Base-by-base conservation (phyloP, 2,329 filamentous ascomycete species). In the Samsoniella hepiali region DNA sequence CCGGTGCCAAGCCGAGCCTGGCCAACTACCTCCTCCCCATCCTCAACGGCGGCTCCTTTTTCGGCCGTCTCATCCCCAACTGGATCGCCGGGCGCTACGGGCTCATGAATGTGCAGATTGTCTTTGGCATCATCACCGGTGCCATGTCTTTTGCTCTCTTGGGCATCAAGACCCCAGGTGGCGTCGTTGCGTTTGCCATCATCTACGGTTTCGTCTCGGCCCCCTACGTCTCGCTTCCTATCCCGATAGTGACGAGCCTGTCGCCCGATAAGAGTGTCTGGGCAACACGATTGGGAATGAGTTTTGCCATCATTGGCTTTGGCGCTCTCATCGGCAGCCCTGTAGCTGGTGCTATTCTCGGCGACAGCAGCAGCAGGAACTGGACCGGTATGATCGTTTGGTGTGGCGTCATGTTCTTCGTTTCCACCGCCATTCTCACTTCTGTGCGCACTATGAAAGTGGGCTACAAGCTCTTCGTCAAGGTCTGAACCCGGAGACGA, bases 141-240 rank as follows among this genome's bases (percentile, higher is more conserved):
- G 34, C 57, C 2, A 17, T 68, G 5, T 44, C 65, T 3, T 66
- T 66, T 42, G 32, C 62, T 34, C 61, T 63, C 22, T 47, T 58
- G 22, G 65, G 58, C 22, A 56, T 63, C 29, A 40, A 54, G 29
- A 55, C 40, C 29, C 32, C 63, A 42, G 64, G 57, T 5, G 66
- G 67, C 5, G 45, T 66, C 47, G n/a, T 68, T 17, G 66, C 31
- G 7, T 49, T 63, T 15, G 58, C 63, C 10, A 27, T 63, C 38
- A 27, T 65, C 27, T 65, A 67, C 56, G 66, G 67, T 6, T 67
- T 68, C 40, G 54, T 67, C n/a, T 68, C 67, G 7, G 66, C 62
- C 4, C 59, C 64, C 11, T 62, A 58, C 49, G 63, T 66, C 13
- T 66, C 67, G 11, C 38, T 68, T 4, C 67, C 65, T 27, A 62